Conservation (phyloP, 345 rosid species). For the Theobroma cacao region DNA sequence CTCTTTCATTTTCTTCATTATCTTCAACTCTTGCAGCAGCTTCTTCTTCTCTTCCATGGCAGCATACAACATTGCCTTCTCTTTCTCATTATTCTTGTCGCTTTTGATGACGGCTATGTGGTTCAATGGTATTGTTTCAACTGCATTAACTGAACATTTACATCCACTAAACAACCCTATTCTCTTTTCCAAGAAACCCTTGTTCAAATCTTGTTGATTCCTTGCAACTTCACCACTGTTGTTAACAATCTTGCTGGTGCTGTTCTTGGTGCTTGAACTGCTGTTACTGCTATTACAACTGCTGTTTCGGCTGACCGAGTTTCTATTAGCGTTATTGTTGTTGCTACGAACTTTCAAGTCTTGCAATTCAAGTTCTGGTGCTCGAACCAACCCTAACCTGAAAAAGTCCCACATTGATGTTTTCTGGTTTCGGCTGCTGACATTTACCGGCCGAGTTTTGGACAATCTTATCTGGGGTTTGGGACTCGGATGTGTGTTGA, state of each 20-base stretch:
- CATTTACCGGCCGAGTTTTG: conserved; percentile 26
- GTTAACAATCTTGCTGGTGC: not conserved
- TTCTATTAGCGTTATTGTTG: conserved; percentile 24
- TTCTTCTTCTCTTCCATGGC: conserved; percentile 26
- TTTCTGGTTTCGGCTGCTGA: conserved; percentile 34
- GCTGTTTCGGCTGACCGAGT: conserved; percentile 53
- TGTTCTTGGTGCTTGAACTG: conserved; percentile 31
- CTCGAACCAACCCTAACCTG: conserved; percentile 61
- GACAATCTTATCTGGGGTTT: conserved; percentile 62
- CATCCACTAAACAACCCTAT: conserved; percentile 52
- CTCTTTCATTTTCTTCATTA: conserved; percentile 37
- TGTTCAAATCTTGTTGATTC: conserved; percentile 5
- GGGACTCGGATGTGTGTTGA: conserved; percentile 64
- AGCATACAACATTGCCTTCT: not conserved
- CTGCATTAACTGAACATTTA: conserved; percentile 58
- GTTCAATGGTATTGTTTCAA: conserved; percentile 43
- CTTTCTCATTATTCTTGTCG: not conserved
- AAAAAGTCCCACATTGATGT: conserved; percentile 73
- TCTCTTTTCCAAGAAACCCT: conserved; percentile 29
- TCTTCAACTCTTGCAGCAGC: conserved; percentile 27
- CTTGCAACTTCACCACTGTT: not conserved
- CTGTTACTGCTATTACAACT: conserved; percentile 51
- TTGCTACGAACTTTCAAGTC: conserved; percentile 40
- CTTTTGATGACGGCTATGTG: conserved; percentile 25
- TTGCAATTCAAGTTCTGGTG: conserved; percentile 72